Evolutionary conservation across 2,329 filamentous ascomycete genomes (phyloP).

Genomic region (Hymenoscyphus occultus): DNA sequence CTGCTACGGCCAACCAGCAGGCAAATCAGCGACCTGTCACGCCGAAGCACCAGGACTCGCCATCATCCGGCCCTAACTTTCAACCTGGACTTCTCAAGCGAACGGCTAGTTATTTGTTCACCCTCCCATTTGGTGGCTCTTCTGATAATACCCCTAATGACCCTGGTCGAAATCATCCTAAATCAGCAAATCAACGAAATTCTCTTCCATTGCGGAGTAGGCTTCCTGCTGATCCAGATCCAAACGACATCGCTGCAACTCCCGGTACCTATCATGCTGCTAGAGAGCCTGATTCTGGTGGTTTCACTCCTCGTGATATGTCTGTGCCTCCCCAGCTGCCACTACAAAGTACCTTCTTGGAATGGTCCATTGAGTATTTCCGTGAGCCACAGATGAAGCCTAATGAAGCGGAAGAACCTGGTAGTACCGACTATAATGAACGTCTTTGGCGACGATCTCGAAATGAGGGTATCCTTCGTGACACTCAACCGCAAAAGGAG

Average conservation of each 20-base stretch:
- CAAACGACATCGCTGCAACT: constrained; percentile 65
- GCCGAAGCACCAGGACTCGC: constrained; percentile 31
- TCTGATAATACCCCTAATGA: constrained; percentile 30
- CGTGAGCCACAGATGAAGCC: constrained; percentile 97
- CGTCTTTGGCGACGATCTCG: constrained; percentile 87
- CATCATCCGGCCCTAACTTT: constrained; percentile 43
- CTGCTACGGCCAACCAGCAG: constrained; percentile 40
- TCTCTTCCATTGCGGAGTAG: constrained; percentile 40
- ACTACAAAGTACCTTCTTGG: constrained; percentile 77
- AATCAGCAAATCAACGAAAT: constrained; percentile 29
- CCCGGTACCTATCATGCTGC: constrained; percentile 73
- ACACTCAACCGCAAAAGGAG: constrained; percentile 91
- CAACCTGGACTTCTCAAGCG: constrained; percentile 59
- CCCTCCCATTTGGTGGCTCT: constrained; percentile 47
- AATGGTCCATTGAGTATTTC: constrained; percentile 98
- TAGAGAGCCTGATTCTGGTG: constrained; percentile 74
- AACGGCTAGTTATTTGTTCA: constrained; percentile 62
- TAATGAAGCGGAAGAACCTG: constrained; percentile 91
- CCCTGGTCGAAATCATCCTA: constrained; percentile 25
- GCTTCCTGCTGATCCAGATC: constrained; percentile 63
- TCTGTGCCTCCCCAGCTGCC: constrained; percentile 64
- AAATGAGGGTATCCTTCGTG: constrained; percentile 87
- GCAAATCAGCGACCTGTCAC: constrained; percentile 33
- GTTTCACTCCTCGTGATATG: constrained; percentile 63
- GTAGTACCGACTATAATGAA: constrained; percentile 94